A percentile compares a stretch with the other conserved stretches of the same genome.
phyloP scores from a whole-genome alignment of 2,329 filamentous ascomycete genomes.

The Penicillium brevicompactum region DNA sequence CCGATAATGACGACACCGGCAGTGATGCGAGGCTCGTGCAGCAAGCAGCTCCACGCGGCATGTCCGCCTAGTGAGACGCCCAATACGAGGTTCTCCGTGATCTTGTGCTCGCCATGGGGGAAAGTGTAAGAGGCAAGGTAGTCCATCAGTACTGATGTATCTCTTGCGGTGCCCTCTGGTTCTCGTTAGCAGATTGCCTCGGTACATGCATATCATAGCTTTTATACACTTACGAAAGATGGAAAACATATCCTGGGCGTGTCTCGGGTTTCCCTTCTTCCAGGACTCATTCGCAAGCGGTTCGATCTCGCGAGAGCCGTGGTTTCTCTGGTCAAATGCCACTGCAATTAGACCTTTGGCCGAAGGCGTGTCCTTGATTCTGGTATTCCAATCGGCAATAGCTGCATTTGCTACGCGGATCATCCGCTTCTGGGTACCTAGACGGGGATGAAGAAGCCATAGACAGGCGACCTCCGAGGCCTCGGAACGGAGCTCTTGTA shows the following conservation, averaged over 20 bases:
- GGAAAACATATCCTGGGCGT: slow-evolving; percentile 91
- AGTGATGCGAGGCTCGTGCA: slow-evolving; percentile 77
- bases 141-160: slow-evolving; percentile 75
- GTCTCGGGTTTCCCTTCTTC: slow-evolving; percentile 74
- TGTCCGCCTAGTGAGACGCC: slow-evolving; percentile 89
- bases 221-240: slow-evolving; percentile 60
- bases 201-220: neutral
- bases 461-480: slow-evolving; percentile 68
- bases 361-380: slow-evolving; percentile 33
- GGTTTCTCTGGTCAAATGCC: slow-evolving; percentile 90
- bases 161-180: slow-evolving; percentile 67
- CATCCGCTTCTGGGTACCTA: slow-evolving; percentile 73
- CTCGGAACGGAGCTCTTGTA: slow-evolving; percentile 68
- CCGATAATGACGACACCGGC: slow-evolving; percentile 81
- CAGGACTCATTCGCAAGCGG: slow-evolving; percentile 73
- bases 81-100: slow-evolving; percentile 69
- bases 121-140: slow-evolving; percentile 76
- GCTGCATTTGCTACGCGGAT: slow-evolving; percentile 68
- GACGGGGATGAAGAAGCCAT: slow-evolving; percentile 88
- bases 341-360: slow-evolving; percentile 72
- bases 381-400: slow-evolving; percentile 68
- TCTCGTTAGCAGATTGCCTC: neutral
- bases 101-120: slow-evolving; percentile 48
- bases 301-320: slow-evolving; percentile 73
- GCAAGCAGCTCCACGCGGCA: slow-evolving; percentile 78